Evolutionary conservation across 1,139 yeast genomes (phyloP).

Genomic region (Yamadazyma atmosphaerica): DNA sequence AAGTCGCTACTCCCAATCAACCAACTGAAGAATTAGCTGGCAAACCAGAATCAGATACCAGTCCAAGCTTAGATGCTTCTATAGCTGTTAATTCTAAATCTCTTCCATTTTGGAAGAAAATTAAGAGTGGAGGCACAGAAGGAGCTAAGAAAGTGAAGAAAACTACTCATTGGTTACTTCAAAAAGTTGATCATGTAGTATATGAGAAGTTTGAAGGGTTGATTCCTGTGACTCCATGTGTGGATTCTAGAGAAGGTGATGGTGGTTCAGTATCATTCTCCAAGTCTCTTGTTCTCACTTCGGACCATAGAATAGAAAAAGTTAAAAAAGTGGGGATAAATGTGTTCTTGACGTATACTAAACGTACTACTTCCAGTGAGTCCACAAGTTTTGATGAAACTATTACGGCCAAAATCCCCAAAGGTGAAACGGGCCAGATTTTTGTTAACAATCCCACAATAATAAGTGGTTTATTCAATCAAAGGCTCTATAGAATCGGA

Average conservation of each 20-base stretch:
- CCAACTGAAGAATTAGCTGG: constrained; percentile 1
- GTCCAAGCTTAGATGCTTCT: constrained; percentile 1
- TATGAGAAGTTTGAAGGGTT: constrained; percentile 7
- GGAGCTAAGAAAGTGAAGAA: constrained; percentile 2
- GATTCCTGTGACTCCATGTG: constrained; percentile 16
- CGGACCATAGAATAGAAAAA: constrained; percentile 7
- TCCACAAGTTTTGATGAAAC: constrained; percentile 6
- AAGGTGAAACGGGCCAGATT: constrained; percentile 14
- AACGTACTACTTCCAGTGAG: constrained; percentile 1
- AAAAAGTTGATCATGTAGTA: constrained; percentile 7
- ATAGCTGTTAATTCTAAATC: neutral
- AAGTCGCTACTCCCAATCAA: constrained; percentile 4
- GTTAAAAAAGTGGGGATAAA: constrained; percentile 6
- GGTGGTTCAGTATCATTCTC: constrained; percentile 15
- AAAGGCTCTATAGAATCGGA: constrained; percentile 5
- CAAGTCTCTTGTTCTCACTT: constrained; percentile 8
- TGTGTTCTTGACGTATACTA: constrained; percentile 7
- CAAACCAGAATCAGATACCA: constrained; percentile 6
- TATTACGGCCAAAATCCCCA: constrained; percentile 12
- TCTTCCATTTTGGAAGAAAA: neutral
- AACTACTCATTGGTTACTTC: constrained; percentile 9
- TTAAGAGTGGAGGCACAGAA: constrained; percentile 3
- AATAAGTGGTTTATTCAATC: constrained; percentile 10
- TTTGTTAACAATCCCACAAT: constrained; percentile 13
- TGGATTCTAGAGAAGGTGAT: constrained; percentile 14